Evolutionary conservation across 768 basidiomycete genomes (phyloP), one percentile per base, ranked within the genome.

Genomic region (Terana coerulea): DNA sequence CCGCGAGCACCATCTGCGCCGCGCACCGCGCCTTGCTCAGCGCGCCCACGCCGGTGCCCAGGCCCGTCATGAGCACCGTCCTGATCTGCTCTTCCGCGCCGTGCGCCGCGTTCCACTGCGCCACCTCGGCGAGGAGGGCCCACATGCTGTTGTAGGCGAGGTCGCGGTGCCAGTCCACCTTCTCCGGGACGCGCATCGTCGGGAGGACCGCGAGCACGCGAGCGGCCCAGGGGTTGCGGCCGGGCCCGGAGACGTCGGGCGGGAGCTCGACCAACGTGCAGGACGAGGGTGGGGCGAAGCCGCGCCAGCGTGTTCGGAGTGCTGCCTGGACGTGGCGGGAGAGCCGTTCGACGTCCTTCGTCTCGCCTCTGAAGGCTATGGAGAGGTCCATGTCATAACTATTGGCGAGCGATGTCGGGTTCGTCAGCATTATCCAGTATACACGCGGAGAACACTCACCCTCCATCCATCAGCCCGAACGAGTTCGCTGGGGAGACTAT

Each of bases 401-500:
- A 24, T n/a, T n/a, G n/a, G n/a, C n/a, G n/a, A n/a, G 10, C 7
- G 22, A 24, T 8, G 30, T 19, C 21, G n/a, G 3, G 26, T 24
- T 9, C 12, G 24, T 15, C 22, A n/a, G 14, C 17, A 15, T 19
- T 8, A n/a, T 7, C 10, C 6, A 19, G 14, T 15, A 6, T 39
- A 12, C 6, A 5, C 41, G 17, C 14, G 31, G 2, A n/a, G n/a
- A 19, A 10, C 22, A 39, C 56, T 24, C 40, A 60, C 55, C 59
- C 59, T 12, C 59, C 56, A 34, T 60, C 59, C 59, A 60, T 60
- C 19, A 60, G 52, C 21, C 59, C 59, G 43, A 60, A 60, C n/a
- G 55, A 41, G 46, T 60, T 60, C 29, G 59, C 59, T 2, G 59
- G 59, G 2, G 59, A 60, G 34, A 57, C 59, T 33, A 60, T 47